Evolutionary conservation across 768 basidiomycete genomes (phyloP), one percentile per base, ranked within the genome.

Genomic region (Lactifluus piperatus): DNA sequence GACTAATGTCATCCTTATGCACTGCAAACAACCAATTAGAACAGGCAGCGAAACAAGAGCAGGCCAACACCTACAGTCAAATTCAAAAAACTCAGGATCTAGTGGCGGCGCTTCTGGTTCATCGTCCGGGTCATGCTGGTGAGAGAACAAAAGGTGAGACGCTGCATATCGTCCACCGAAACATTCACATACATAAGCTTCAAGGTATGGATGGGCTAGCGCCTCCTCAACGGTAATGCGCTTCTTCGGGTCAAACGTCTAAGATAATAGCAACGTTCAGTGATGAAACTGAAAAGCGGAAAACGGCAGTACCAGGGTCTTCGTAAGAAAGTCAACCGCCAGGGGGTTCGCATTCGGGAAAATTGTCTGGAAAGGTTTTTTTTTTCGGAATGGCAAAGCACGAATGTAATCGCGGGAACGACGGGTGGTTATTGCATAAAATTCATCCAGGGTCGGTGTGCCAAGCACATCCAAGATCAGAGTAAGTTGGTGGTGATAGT

Each of bases 171-270:
- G 26, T 18, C 5, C 20, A 44, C n/a, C 34, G 36, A 37, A 46
- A 50, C 27, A 48, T 20, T 64, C 30, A 79, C 86, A 46, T 67
- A 89, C 88, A 69, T 97, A 95, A 71, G 94, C 90, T 71, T 93
- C 91, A 13, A 95, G 79, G 68, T 95, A 95, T 6, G 94, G 94
- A 67, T 97, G 94, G n/a, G 86, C 86, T 34, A 99, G 76, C 6
- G 94, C 94, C 58, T 94, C 85, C 69, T 97, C 94, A 43, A 94
- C 92, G 0, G 92, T 92, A 71, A 93, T 86, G 46, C 97, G 86
- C 71, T 94, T 97, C 78, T 94, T 94, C 24, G 97, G 95, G 73
- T 97, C 94, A 73, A 98, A 99, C 0, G 97, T 95, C 88, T 89
- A 65, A 47, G 49, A 51, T 30, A 54, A 55, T 9, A 20, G 11